Evolutionary conservation across 164 flowering plant genomes (phyloP).

Genomic region (Magnolia officinalis): DNA sequence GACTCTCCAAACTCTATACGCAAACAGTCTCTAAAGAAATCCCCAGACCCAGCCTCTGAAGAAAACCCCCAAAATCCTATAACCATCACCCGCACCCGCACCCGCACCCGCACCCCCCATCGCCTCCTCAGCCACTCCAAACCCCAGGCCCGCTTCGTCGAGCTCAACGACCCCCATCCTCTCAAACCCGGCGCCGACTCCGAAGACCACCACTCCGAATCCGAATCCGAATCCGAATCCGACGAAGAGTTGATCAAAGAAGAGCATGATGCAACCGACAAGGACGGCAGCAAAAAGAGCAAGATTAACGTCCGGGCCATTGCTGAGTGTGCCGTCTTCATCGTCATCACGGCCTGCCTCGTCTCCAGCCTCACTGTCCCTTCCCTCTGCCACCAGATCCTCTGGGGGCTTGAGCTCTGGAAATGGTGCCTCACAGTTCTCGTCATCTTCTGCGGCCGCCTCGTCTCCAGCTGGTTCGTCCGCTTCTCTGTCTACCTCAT

Average conservation of each 20-base stretch:
- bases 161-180: not conserved
- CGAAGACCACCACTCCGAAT: not conserved
- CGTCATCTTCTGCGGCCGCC: too few species aligned
- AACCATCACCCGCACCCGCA: too few species aligned
- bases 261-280: not conserved
- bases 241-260: not conserved
- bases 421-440: too few species aligned
- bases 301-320: not conserved
- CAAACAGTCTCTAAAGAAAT: too few species aligned
- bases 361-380: not conserved
- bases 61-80: too few species aligned
- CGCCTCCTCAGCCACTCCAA: constrained; percentile 10
- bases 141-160: not conserved
- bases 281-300: not conserved
- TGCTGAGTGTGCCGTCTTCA: not conserved
- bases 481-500: too few species aligned
- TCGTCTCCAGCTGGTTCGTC: too few species aligned
- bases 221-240: too few species aligned
- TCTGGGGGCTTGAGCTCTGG: not conserved
- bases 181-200: not conserved
- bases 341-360: not conserved
- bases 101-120: too few species aligned
- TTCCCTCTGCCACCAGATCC: not conserved
- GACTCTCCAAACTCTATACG: too few species aligned
- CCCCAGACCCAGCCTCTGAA: too few species aligned